Percentiles rank a stretch among this genome's conserved stretches.
phyloP scores from a whole-genome alignment of 176 grass and related monocot genomes.

The Panicum miliaceum region DNA sequence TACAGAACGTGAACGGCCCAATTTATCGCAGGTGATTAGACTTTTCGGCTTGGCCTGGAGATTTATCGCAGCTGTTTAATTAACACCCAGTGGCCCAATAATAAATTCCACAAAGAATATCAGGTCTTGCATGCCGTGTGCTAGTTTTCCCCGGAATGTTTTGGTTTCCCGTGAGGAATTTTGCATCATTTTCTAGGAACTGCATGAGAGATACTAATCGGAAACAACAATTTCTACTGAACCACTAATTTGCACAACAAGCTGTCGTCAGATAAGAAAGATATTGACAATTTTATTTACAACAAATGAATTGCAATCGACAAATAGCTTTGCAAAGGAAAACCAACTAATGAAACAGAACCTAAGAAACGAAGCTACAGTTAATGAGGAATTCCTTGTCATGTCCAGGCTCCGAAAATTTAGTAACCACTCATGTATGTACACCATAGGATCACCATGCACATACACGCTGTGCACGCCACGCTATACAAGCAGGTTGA shows the following conservation, averaged over 20 bases:
- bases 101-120: not conserved
- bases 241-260: not conserved
- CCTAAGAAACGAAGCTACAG: not conserved
- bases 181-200: not conserved
- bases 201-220: not conserved
- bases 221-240: not conserved
- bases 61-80: too few species aligned
- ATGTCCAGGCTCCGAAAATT: not conserved
- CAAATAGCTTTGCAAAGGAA: not conserved
- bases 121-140: not conserved
- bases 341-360: not conserved
- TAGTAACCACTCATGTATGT: not conserved
- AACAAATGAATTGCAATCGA: not conserved
- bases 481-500: slow-evolving; percentile 48
- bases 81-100: too few species aligned
- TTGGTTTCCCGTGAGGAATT: not conserved
- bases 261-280: not conserved
- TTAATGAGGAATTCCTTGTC: not conserved
- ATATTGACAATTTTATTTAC: not conserved
- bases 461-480: not conserved
- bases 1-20: too few species aligned
- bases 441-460: not conserved
- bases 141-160: not conserved
- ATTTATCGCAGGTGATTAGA: too few species aligned
- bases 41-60: too few species aligned